Evolutionary conservation across 257 asterid species (phyloP), one percentile per base, ranked within the genome.

Genomic region (Scutellaria barbata): DNA sequence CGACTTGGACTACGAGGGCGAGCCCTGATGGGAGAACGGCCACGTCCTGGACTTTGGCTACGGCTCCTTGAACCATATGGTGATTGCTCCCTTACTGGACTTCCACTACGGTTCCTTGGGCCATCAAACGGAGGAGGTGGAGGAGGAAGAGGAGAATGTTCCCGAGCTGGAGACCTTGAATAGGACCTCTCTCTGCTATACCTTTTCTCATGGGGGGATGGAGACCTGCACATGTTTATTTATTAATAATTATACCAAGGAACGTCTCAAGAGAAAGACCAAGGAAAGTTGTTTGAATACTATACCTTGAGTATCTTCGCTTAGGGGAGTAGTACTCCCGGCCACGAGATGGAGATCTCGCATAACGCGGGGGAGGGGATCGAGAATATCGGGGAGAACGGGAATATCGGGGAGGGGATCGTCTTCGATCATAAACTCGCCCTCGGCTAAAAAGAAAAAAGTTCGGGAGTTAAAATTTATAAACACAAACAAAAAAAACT

Each of bases 231-330:
- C 7, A 1, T 30, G 35, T 30, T 30, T 4, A 30, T 2, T 30
- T 0, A 2, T 30, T 0, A 22, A 1, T 35, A 14, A 30, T 30
- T 7, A 25, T 4, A 51, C 14, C n/a, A 13, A 45, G n/a, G 11
- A 1, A 8, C n/a, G 3, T 1, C 10, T 3, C 51, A n/a, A n/a
- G n/a, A n/a, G n/a, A n/a, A n/a, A n/a, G n/a, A n/a, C n/a, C n/a
- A n/a, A n/a, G n/a, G n/a, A n/a, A n/a, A n/a, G n/a, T n/a, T n/a
- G n/a, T n/a, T n/a, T 43, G 33, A 1, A 1, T 22, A 1, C 74
- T n/a, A 37, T 68, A 89, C 99, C 99, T 88, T 1, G 96, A 88
- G 84, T 84, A 78, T 63, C 96, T 83, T 76, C 97, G 84, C 87
- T 80, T 92, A 9, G 89, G 90, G 8, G 96, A 85, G 65, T 87